These are phyloP conservation scores for Lactifluus rugatus DNA, from an alignment of 768 basidiomycete genomes.

Conservation along the genomic window DNA sequence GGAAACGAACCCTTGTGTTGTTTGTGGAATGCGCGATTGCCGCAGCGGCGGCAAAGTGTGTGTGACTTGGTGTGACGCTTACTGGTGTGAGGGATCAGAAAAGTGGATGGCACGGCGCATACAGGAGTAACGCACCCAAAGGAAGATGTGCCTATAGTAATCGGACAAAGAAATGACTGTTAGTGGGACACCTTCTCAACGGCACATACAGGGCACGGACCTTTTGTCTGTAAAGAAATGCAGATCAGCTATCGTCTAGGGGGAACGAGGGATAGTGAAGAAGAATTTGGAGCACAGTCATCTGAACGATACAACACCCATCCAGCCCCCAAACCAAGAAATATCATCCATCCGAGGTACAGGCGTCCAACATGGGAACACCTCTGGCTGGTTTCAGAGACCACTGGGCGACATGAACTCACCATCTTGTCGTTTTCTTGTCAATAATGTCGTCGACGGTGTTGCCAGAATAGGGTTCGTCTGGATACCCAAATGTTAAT, in stretches of 20 bases:
- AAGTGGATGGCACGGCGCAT: not conserved
- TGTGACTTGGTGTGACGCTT: conserved; percentile 96
- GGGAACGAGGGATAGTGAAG: not conserved
- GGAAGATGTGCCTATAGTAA: conserved; percentile 80
- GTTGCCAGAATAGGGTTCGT: conserved; percentile 20
- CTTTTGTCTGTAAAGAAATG: conserved; percentile 61
- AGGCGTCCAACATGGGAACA: conserved; percentile 1
- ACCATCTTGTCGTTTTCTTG: conserved; percentile 38
- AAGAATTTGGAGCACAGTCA: conserved; percentile 24
- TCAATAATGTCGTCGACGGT: conserved; percentile 23
- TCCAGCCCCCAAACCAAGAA: conserved; percentile 26
- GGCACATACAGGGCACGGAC: conserved; percentile 30
- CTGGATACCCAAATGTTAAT: not conserved
- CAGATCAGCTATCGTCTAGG: conserved; percentile 15
- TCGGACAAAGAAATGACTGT: conserved; percentile 11
- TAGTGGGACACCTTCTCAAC: conserved; percentile 5
- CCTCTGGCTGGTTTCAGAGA: conserved; percentile 9
- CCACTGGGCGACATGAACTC: conserved; percentile 26
- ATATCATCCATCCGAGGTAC: conserved; percentile 21
- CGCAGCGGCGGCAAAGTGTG: conserved; percentile 96
- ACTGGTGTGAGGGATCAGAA: conserved; percentile 35
- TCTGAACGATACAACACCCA: conserved; percentile 26
- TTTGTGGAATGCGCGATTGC: conserved; percentile 91
- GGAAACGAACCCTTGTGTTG: conserved; percentile 85
- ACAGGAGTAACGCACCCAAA: conserved; percentile 60